These are phyloP conservation scores for Metarhizium guizhouense DNA, from an alignment of 2,329 filamentous ascomycete species.

Conservation along the genomic window DNA sequence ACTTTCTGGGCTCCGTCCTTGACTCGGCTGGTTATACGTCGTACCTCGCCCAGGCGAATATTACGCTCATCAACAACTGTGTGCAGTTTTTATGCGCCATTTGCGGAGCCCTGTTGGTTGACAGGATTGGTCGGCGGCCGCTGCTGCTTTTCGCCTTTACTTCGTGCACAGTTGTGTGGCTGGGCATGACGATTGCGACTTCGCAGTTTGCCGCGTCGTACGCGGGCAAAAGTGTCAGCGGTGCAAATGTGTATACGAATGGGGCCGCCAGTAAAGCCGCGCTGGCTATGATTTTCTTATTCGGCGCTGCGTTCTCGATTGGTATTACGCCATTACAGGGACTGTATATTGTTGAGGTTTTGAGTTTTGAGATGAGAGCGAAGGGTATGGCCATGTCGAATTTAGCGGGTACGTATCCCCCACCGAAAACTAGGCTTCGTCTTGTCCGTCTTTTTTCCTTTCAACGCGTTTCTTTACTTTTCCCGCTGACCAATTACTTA, in stretches of 20 bases:
- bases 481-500: neutral
- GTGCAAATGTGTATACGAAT: constrained; percentile 19
- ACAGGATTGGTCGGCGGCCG: constrained; percentile 41
- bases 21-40: constrained; percentile 1
- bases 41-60: constrained; percentile 31
- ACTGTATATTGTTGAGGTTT: constrained; percentile 41
- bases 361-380: constrained; percentile 42
- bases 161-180: constrained; percentile 38
- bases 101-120: constrained; percentile 39
- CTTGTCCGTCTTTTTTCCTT: neutral
- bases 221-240: constrained; percentile 18
- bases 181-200: constrained; percentile 39
- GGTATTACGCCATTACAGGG: constrained; percentile 24
- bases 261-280: constrained; percentile 32
- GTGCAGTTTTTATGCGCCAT: constrained; percentile 41
- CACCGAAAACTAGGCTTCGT: neutral
- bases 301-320: constrained; percentile 42
- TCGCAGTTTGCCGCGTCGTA: constrained; percentile 25
- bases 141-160: constrained; percentile 41
- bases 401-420: constrained; percentile 14
- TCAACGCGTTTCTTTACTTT: constrained; percentile 16
- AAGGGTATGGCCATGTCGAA: constrained; percentile 43
- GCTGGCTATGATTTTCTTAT: constrained; percentile 45
- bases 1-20: neutral
- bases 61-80: constrained; percentile 42